phyloP scores from a whole-genome alignment of 495 filamentous ascomycete species.

The Aspergillus bertholletiae region DNA sequence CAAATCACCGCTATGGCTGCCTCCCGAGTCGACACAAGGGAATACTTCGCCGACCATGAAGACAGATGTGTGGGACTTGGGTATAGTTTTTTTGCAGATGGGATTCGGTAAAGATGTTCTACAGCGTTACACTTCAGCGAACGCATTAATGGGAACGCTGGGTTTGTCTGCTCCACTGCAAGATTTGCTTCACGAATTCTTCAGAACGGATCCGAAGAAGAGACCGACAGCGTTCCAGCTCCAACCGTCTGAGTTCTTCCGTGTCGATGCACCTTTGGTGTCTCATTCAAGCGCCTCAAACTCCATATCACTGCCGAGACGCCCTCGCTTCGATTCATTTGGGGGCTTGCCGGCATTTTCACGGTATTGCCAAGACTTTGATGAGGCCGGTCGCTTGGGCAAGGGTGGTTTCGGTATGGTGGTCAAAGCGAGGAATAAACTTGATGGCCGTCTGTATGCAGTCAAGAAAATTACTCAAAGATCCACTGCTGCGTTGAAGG shows the following conservation, averaged over 20 bases:
- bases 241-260: conserved; percentile 82
- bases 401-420: conserved; percentile 96
- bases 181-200: conserved; percentile 77
- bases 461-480: conserved; percentile 92
- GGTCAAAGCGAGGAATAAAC: conserved; percentile 91
- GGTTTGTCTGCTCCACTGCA: conserved; percentile 70
- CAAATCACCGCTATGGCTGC: conserved; percentile 77
- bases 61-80: conserved; percentile 92
- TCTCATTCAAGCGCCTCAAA: conserved; percentile 33
- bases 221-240: conserved; percentile 87
- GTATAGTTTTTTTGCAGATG: conserved; percentile 88
- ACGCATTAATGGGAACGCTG: conserved; percentile 56
- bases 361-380: conserved; percentile 82
- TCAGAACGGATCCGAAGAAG: conserved; percentile 77
- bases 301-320: conserved; percentile 37
- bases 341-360: conserved; percentile 47
- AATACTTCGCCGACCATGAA: conserved; percentile 64
- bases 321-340: conserved; percentile 47
- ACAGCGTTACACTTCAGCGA: conserved; percentile 74
- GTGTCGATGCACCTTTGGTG: conserved; percentile 49
- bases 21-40: conserved; percentile 69
- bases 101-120: conserved; percentile 78
- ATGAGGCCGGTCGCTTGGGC: conserved; percentile 81
- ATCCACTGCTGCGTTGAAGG: conserved; percentile 72
- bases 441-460: conserved; percentile 90